Base-by-base conservation (phyloP, 441 rosid genomes). In the Adansonia gregorii region DNA sequence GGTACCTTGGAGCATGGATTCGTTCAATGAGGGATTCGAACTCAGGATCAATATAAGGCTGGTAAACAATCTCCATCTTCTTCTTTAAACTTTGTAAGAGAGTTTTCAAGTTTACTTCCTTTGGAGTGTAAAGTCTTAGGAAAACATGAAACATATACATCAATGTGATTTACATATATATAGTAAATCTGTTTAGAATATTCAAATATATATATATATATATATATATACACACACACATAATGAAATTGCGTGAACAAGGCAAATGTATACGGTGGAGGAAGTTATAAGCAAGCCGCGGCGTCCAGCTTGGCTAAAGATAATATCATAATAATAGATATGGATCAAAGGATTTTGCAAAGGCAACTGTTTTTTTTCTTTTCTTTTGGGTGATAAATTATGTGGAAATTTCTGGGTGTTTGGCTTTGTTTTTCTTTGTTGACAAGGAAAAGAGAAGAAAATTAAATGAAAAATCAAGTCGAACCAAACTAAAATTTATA, bases 31-130 rank as follows among this genome's bases (percentile, higher is more conserved):
- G 88, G 31, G 91, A 86, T 66, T 95, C 92, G 59, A 83, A 88
- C 52, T 88, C 92, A 4, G 98, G 96, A 83, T 93, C 94, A 80
- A 89, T 43, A 74, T 91, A 92, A 70, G 97, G 98, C 77, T 86
- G 90, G 70, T 93, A 90, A 65, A 78, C 75, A n/a, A 83, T 82
- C 81, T 89, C 93, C 97, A 93, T 93, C 75, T 81, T 81, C 76
- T 77, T 78, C 1, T 11, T 43, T 72, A 24, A 15, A 35, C 48
- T 4, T 4, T 35, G 22, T 75, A 77, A 39, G 12, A 46, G 60
- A 31, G 52, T 58, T 73, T 76, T 71, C 76, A 45, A 56, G 64
- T 64, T 72, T 48, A 19, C 67, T 68, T 67, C 77, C 51, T 51
- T 31, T 27, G 14, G 59, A n/a, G 22, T 45, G 69, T 14, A 14